A percentile compares a stretch with the other conserved stretches of the same genome.
Conservation (phyloP, 768 basidiomycete genomes). For the Naganishia vaughanmartiniae region DNA sequence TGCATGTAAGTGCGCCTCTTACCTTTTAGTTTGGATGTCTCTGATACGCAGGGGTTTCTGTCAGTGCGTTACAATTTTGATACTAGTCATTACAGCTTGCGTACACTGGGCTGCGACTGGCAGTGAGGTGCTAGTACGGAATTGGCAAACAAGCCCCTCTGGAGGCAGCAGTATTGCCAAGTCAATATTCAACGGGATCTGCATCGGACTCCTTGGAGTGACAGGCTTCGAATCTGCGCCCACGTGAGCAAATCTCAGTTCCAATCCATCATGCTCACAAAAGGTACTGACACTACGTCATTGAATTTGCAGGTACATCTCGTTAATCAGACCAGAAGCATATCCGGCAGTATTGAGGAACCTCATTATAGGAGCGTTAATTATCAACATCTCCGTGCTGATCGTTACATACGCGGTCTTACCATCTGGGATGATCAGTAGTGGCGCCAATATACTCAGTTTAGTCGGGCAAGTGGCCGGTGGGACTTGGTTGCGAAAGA, state of each 20-base stretch:
- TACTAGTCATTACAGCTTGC: constrained; percentile 58
- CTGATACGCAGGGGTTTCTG: constrained; percentile 8
- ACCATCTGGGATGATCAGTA: constrained; percentile 58
- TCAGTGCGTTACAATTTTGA: constrained; percentile 61
- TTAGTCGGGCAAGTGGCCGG: constrained; percentile 62
- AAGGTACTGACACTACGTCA: not conserved
- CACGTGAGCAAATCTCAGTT: constrained; percentile 52
- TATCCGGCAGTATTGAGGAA: constrained; percentile 66
- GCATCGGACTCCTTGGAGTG: constrained; percentile 68
- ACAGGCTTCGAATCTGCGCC: constrained; percentile 61
- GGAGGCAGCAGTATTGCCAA: constrained; percentile 49
- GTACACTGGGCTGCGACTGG: constrained; percentile 61
- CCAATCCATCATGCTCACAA: too few species aligned
- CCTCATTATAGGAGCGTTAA: constrained; percentile 62
- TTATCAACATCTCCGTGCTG: constrained; percentile 62
- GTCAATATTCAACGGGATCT: constrained; percentile 66
- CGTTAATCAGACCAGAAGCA: constrained; percentile 60
- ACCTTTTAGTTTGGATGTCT: not conserved
- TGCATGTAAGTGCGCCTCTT: constrained; percentile 60
- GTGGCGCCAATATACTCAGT: constrained; percentile 64
- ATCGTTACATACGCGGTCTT: constrained; percentile 63
- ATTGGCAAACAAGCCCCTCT: constrained; percentile 58
- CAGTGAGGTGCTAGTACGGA: constrained; percentile 56
- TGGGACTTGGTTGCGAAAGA: constrained; percentile 63
- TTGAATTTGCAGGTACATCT: constrained; percentile 53